Percentiles rank a stretch among this genome's conserved stretches.
Conservation (phyloP, 1,284 basidiomycete genomes). For the Gymnopus androsaceus region DNA sequence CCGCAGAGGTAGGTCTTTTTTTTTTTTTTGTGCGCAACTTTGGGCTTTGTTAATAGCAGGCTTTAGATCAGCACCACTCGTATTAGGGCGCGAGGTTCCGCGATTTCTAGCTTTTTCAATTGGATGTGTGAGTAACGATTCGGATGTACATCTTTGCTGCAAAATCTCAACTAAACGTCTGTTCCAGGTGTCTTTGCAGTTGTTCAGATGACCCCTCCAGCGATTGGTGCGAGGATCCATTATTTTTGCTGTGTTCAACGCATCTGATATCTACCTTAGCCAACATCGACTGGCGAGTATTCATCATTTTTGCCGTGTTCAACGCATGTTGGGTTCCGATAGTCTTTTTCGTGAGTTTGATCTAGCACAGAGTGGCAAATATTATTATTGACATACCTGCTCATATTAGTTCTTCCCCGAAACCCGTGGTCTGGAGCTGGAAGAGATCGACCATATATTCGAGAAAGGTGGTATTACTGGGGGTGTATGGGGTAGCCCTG, state of each 20-base stretch:
- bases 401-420: conserved; percentile 43
- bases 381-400: background rate
- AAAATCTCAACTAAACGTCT: background rate
- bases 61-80: conserved; percentile 41
- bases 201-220: conserved; percentile 49
- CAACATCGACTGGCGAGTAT: conserved; percentile 51
- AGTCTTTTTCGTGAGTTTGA: conserved; percentile 31
- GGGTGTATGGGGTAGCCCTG: conserved; percentile 36
- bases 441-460: conserved; percentile 47
- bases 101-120: conserved; percentile 42
- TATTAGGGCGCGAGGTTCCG: conserved; percentile 37
- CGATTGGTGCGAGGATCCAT: conserved; percentile 28
- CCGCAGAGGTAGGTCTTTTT: conserved; percentile 35
- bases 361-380: background rate
- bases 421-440: conserved; percentile 44
- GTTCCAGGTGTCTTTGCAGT: conserved; percentile 42
- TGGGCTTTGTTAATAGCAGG: background rate
- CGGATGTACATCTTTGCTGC: background rate
- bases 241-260: no score
- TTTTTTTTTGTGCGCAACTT: background rate
- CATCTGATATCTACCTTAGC: no score
- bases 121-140: conserved; percentile 34
- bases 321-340: conserved; percentile 48
- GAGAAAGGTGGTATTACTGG: conserved; percentile 45
- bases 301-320: conserved; percentile 49